Evolutionary conservation across 2,329 filamentous ascomycete genomes (phyloP), one percentile per base, ranked within the genome.

Genomic region (Cytospora mali): DNA sequence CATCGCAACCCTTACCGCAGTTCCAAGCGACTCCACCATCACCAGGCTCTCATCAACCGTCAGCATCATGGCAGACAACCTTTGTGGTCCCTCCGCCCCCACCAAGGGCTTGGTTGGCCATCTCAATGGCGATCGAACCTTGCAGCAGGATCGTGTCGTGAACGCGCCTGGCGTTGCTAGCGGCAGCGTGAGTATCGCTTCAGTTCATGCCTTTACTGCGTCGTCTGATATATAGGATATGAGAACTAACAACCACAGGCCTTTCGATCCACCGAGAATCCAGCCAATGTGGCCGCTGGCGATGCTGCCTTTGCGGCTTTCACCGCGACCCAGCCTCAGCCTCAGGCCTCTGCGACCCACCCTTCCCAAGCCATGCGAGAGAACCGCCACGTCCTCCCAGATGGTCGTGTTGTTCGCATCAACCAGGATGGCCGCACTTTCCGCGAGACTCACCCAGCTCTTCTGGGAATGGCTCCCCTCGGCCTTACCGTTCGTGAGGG

Each of bases 81-180:
- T 91, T 61, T 93, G 90, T 73, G 89, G 90, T 64, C 89, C 90
- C 21, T 90, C 90, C 14, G 92, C 90, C 75, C 83, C 89, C 66
- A 83, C 91, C 58, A 90, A 92, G 75, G 88, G 84, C 71, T 86
- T 93, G 72, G 84, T 89, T 70, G 87, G 89, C 69, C 89, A 92
- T 74, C 79, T 85, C 13, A 81, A 88, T 55, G 81, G 85, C 66
- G 89, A 93, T 72, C 81, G 88, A 60, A 87, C 87, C 11, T 79
- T 90, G 55, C 89, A 93, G 71, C 90, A 92, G 74, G 90, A 93
- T 75, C 87, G 88, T 57, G 70, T 90, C 53, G 67, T 66, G 33
- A 65, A 63, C 57, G 59, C 67, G 18, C 66, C 67, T 2, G 39
- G 59, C 25, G 63, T 65, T 48, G 67, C 67, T 9, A 23, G 42